Evolutionary conservation across 2,329 filamentous ascomycete species (phyloP), one percentile per base, ranked within the genome.

Genomic region (Cytospora piceae): DNA sequence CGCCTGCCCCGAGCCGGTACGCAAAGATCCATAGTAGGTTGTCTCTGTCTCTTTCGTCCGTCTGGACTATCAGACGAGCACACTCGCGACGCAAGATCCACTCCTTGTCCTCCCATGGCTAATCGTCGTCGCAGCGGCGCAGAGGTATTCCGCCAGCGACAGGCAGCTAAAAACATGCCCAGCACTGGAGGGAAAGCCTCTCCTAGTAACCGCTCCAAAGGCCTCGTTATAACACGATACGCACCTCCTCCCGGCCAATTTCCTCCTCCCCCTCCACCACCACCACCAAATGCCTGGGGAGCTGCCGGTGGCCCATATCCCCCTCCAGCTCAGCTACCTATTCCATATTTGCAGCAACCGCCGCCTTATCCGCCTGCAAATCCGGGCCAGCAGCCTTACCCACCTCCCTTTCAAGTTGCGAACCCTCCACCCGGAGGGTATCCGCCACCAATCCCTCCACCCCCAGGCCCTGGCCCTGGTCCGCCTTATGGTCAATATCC

Each of bases 1-100:
- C 61, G 82, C 82, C 58, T 87, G 84, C 71, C 83, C 82, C 9
- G 80, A 84, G 66, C 79, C 81, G 27, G 82, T 80, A 29, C 76
- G 82, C 67, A 73, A 76, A 69, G 78, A 79, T 55, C 81, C 81
- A 69, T 80, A 79, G 84, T 86, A 79, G 82, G 83, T 80, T 49
- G 59, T 22, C 39, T 61, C 22, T 22, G 65, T 60, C 34, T 49
- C 53, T 39, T 52, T 57, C 24, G 31, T 63, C 46, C 32, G 32
- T 32, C n/a, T 22, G n/a, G 8, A 24, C 8, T 49, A 22, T 24
- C n/a, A 49, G 11, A 49, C 8, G 46, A 49, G n/a, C n/a, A 24
- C 11, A 22, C 46, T 24, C 11, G 46, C 46, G 9, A 24, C 46
- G 7, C 2, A 49, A 12, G 11, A 22, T 12, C 46, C 9, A 24